These are phyloP conservation scores for Trichoderma virens DNA, from an alignment of 495 filamentous ascomycete genomes.

Conservation along the genomic window DNA sequence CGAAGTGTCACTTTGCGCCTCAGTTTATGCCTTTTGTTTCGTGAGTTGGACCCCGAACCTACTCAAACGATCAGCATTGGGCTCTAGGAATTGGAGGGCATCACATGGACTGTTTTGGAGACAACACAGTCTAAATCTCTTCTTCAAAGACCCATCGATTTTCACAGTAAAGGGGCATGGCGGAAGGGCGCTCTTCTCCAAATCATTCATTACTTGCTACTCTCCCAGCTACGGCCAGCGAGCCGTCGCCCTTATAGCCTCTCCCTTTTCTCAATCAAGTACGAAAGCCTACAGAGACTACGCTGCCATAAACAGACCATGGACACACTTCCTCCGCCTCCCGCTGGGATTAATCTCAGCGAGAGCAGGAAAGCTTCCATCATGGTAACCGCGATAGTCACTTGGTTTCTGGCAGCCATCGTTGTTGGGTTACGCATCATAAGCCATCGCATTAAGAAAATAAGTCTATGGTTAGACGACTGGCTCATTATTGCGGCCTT, in stretches of 20 bases:
- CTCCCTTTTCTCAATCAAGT: background rate
- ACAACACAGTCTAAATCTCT: no score
- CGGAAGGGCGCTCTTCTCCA: background rate
- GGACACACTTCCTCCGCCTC: background rate
- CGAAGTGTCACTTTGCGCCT: background rate
- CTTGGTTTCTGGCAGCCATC: background rate
- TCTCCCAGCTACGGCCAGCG: background rate
- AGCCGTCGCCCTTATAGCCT: background rate
- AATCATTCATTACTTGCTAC: background rate
- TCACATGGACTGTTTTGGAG: no score
- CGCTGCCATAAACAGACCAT: background rate
- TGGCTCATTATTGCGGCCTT: constrained; percentile 1
- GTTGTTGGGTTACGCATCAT: background rate
- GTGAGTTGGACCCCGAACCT: no score
- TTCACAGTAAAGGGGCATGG: background rate
- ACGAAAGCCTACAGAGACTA: background rate
- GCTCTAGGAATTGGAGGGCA: no score
- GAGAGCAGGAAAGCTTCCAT: background rate
- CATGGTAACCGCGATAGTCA: background rate
- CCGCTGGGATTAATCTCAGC: background rate
- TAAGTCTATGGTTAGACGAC: background rate
- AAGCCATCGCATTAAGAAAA: background rate
- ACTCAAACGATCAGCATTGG: no score
- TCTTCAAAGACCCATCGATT: background rate
- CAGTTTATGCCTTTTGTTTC: background rate